Conservation (phyloP, 78 protist species). For the Isochrysis galbana region DNA sequence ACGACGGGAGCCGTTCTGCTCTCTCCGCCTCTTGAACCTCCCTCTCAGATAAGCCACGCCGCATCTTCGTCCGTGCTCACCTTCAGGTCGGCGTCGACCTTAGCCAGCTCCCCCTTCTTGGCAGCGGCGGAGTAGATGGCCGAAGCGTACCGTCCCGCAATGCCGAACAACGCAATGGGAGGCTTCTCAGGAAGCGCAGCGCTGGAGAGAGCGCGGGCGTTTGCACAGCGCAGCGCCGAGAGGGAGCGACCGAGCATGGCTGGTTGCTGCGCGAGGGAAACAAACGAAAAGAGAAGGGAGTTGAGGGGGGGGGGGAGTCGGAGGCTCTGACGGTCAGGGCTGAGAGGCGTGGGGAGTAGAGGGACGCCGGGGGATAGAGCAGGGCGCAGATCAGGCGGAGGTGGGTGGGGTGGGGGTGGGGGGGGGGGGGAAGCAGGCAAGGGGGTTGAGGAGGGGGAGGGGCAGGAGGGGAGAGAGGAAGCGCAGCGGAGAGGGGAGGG, state of each 20-base stretch:
- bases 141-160: not conserved
- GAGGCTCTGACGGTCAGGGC: too few species aligned
- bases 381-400: too few species aligned
- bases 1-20: too few species aligned
- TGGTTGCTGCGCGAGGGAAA: not conserved
- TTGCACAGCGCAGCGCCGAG: not conserved
- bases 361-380: too few species aligned
- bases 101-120: not conserved
- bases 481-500: too few species aligned
- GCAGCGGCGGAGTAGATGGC: not conserved
- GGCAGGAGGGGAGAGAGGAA: too few species aligned
- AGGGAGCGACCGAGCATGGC: not conserved
- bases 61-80: not conserved
- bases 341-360: too few species aligned
- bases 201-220: not conserved
- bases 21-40: not conserved
- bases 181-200: not conserved
- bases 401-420: too few species aligned
- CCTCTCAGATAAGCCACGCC: not conserved
- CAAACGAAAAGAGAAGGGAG: too few species aligned
- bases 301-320: too few species aligned
- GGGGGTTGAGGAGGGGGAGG: too few species aligned
- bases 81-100: not conserved
- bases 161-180: not conserved
- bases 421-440: too few species aligned